Percentiles rank a stretch among this genome's conserved stretches.
Conservation (phyloP, 2,329 filamentous ascomycete species). For the Pseudogymnoascus sp. region DNA sequence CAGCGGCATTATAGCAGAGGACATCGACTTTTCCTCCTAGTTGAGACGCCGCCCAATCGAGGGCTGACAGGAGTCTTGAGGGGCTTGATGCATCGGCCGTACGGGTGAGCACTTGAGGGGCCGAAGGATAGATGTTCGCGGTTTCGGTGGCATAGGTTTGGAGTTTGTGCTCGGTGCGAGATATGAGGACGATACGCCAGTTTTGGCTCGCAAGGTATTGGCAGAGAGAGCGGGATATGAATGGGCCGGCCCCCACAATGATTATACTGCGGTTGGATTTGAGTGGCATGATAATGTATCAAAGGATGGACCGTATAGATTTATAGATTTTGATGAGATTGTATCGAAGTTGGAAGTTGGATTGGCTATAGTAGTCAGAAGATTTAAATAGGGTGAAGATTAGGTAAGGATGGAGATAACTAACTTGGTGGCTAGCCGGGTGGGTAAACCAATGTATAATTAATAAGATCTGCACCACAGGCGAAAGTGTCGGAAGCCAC, state of each 20-base stretch:
- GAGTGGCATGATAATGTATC: background rate
- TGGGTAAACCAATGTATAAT: too few relatives aligned
- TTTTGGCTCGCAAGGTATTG: background rate
- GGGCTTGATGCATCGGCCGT: background rate
- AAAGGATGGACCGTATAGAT: background rate
- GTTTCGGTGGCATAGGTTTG: slow-evolving; percentile 70
- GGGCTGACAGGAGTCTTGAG: background rate
- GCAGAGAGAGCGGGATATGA: background rate
- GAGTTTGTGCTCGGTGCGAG: slow-evolving; percentile 86
- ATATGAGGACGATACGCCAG: slow-evolving; percentile 67
- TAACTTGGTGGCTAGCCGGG: too few relatives aligned
- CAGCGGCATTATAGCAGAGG: background rate
- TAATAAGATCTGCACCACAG: too few relatives aligned
- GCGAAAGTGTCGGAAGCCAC: too few relatives aligned
- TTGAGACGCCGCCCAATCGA: background rate
- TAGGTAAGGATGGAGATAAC: too few relatives aligned
- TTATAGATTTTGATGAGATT: background rate
- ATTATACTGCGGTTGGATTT: background rate
- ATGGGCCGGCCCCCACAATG: background rate
- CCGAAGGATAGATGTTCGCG: slow-evolving; percentile 19
- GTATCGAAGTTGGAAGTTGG: too few relatives aligned
- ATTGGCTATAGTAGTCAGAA: too few relatives aligned
- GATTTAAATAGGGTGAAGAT: too few relatives aligned
- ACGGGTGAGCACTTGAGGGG: background rate
- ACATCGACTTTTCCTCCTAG: background rate